These are phyloP conservation scores for Sporopachydermia quercuum DNA, from an alignment of 805 yeast species.

Conservation along the genomic window DNA sequence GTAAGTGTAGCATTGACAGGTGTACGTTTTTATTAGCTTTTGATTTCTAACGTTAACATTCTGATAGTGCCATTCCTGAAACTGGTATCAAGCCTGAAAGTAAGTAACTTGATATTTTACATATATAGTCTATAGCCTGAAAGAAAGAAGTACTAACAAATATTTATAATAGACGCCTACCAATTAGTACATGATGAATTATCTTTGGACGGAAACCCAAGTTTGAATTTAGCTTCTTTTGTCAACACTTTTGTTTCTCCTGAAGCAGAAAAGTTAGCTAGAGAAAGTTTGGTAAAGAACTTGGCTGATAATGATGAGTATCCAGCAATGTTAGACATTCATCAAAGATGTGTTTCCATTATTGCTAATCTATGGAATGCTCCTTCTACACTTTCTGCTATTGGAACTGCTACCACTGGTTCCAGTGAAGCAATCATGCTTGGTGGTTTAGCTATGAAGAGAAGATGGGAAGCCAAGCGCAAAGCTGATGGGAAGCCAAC, in stretches of 20 bases:
- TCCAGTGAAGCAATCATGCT: slow-evolving; percentile 89
- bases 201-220: slow-evolving; percentile 71
- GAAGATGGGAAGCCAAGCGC: slow-evolving; percentile 65
- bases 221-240: slow-evolving; percentile 75
- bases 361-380: slow-evolving; percentile 74
- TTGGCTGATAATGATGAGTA: slow-evolving; percentile 90
- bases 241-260: slow-evolving; percentile 61
- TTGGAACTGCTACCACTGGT: slow-evolving; percentile 90
- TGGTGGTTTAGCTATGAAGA: slow-evolving; percentile 88
- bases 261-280: slow-evolving; percentile 36
- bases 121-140: too few relatives aligned
- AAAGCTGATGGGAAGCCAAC: slow-evolving; percentile 41
- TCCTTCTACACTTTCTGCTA: slow-evolving; percentile 31
- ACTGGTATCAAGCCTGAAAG: slow-evolving; percentile 34
- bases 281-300: slow-evolving; percentile 70
- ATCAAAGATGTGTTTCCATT: slow-evolving; percentile 71
- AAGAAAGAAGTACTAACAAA: too few relatives aligned
- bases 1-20: slow-evolving; percentile 5
- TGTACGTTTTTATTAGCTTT: not conserved
- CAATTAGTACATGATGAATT: slow-evolving; percentile 58
- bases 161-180: too few relatives aligned
- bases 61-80: slow-evolving; percentile 30
- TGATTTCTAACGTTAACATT: slow-evolving; percentile 2
- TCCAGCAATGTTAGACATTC: slow-evolving; percentile 69
- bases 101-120: too few relatives aligned